phyloP scores from a whole-genome alignment of 768 basidiomycete species.

The Kwoniella heveanensis region DNA sequence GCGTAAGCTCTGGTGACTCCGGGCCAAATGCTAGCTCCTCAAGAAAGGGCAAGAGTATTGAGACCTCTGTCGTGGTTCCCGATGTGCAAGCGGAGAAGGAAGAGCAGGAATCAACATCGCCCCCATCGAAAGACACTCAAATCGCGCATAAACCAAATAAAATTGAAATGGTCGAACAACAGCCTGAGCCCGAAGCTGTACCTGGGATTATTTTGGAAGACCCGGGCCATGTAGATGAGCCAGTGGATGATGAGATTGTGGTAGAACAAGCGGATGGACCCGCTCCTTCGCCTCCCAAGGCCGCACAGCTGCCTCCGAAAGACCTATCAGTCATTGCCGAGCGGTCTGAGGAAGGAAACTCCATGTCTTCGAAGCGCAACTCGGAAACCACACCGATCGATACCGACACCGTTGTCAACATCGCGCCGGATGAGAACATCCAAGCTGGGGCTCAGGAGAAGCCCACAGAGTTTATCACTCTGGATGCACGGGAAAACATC shows the following conservation, averaged over 20 bases:
- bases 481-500: neutral
- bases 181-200: neutral
- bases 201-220: neutral
- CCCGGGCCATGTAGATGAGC: neutral
- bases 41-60: neutral
- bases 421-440: too few species aligned
- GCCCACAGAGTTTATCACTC: neutral
- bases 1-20: neutral
- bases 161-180: neutral
- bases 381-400: neutral
- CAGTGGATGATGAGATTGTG: neutral
- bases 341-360: conserved; percentile 13
- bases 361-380: neutral
- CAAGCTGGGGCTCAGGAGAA: neutral
- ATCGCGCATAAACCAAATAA: neutral
- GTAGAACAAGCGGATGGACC: neutral
- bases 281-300: neutral
- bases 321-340: conserved; percentile 34
- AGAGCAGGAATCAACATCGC: conserved; percentile 4
- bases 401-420: neutral
- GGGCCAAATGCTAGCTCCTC: neutral
- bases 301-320: neutral
- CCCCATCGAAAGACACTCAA: conserved; percentile 7
- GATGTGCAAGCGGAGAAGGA: neutral
- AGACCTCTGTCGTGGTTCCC: neutral